phyloP scores from a whole-genome alignment of 179 eudicot species.

The Spergularia azorica region DNA sequence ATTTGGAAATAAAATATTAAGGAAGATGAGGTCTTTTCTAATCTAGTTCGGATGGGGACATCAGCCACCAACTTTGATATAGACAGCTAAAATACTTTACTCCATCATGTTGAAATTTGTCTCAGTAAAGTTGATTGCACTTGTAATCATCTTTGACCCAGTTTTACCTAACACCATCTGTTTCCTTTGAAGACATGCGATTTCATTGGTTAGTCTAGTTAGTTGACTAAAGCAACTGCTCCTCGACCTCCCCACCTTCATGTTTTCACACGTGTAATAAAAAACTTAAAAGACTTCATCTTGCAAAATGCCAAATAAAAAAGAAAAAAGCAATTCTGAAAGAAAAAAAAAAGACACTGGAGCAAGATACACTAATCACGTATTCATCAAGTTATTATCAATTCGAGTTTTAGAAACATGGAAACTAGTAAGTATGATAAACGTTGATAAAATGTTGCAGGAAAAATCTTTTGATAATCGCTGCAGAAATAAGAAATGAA shows the following conservation, averaged over 20 bases:
- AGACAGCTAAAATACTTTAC: constrained; percentile 26
- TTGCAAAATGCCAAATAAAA: not conserved
- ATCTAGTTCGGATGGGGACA: constrained; percentile 37
- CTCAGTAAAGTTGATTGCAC: constrained; percentile 21
- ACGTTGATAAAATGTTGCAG: no score
- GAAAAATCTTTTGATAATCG: no score
- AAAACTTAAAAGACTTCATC: not conserved
- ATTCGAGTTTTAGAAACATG: no score
- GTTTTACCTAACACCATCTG: constrained; percentile 29
- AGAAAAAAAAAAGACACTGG: not conserved
- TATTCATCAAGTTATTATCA: no score
- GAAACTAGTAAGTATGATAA: no score
- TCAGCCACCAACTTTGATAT: constrained; percentile 41
- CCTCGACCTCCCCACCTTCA: constrained; percentile 16
- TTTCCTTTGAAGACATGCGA: constrained; percentile 30
- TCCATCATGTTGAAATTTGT: constrained; percentile 22
- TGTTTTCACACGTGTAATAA: constrained; percentile 28
- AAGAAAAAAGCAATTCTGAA: not conserved
- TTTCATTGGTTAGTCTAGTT: constrained; percentile 25
- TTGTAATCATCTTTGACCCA: constrained; percentile 31
- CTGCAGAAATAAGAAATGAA: no score
- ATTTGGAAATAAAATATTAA: not conserved
- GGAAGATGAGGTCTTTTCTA: not conserved
- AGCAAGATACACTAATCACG: no score
- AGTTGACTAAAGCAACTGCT: constrained; percentile 31